These are phyloP conservation scores for carrot (Daucus carota) DNA, from an alignment of 129 eudicot genomes.

Conservation along the genomic window DH1_v3.0 NC_030389.2:41787001-41787500, in stretches of 20 bases:
- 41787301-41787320: not conserved
- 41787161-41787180: constrained; percentile 87
- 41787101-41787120: constrained; percentile 90
- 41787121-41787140: constrained; percentile 88
- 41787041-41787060: not conserved
- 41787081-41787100: constrained; percentile 92
- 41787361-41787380: not conserved
- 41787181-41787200: constrained; percentile 66
- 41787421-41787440: not conserved
- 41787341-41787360: not conserved
- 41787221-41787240: constrained; percentile 64
- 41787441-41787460: not conserved
- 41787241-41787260: constrained; percentile 84
- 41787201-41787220: constrained; percentile 83
- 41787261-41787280: constrained; percentile 71
- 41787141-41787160: constrained; percentile 87
- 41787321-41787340: not conserved
- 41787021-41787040: not conserved
- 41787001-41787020: not conserved
- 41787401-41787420: not conserved
- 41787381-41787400: not conserved
- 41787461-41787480: not conserved
- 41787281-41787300: constrained; percentile 33
- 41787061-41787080: constrained; percentile 78
- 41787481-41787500: not conserved